Evolutionary conservation across 352 stramenopile species (phyloP), one percentile per base, ranked within the genome.

Genomic region (Globisporangium mamillatum): DNA sequence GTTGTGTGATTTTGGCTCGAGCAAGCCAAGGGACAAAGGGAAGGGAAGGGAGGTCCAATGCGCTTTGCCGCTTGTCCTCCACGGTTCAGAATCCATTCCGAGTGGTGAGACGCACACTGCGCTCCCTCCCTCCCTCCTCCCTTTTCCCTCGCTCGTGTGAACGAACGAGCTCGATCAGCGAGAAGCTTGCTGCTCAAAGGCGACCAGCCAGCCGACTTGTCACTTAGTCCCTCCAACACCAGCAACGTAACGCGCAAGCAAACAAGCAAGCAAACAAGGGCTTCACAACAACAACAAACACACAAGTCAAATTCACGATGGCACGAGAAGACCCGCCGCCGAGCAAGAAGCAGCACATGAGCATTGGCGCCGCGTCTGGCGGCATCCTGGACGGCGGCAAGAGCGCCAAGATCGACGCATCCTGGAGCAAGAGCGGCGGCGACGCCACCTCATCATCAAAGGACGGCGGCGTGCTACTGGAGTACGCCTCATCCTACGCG

Each of bases 51-150:
- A 66, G 60, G 60, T 66, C 60, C 46, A 38, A 20, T 22, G 9
- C 44, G 18, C 6, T 22, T 50, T 50, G 44, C 3, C 20, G 9
- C 36, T 64, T 41, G 38, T 64, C 24, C 12, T 54, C 34, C 54
- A 60, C 54, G 34, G 52, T 63, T 63, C 63, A 68, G 63, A 68
- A 63, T 68, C 63, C 63, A 63, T 68, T 68, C 54, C 63, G 41
- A 61, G 32, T 14, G 38, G 53, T 68, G 54, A 68, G 32, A 61
- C 63, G n/a, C 63, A 67, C 60, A 29, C 29, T 52, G 32, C 50
- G 4, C 29, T 54, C 34, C 22, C 16, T 66, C 44, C 41, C 16
- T 46, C 60, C 18, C 5, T 50, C 34, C 9, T n/a, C 4, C 12
- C 9, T 24, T 25, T 18, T 16, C 22, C 7, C 46, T 38, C 4